Evolutionary conservation across 2,329 filamentous ascomycete genomes (phyloP).

Genomic region (Fusarium falciforme): DNA sequence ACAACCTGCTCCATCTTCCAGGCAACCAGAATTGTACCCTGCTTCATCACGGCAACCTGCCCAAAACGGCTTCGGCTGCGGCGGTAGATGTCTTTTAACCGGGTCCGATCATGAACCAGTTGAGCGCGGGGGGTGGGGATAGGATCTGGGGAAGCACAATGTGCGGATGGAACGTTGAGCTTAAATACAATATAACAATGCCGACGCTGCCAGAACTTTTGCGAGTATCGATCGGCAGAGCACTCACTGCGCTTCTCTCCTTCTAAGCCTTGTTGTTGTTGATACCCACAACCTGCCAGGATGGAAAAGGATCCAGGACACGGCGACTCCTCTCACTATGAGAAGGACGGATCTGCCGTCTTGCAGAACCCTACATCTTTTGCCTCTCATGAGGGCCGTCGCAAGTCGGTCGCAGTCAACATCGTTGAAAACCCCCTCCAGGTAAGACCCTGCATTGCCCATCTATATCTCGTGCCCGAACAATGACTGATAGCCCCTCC

Average conservation of each 20-base stretch:
- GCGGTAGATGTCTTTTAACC: neutral
- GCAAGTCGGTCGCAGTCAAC: neutral
- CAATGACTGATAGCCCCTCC: neutral
- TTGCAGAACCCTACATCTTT: neutral
- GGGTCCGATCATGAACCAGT: neutral
- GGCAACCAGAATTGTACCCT: conserved; percentile 1
- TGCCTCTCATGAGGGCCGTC: neutral
- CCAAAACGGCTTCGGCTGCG: neutral
- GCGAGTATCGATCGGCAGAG: neutral
- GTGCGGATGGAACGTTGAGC: neutral
- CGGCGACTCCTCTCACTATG: neutral
- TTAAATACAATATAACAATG: neutral
- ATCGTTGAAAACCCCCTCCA: neutral
- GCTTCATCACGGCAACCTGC: neutral
- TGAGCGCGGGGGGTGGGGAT: neutral
- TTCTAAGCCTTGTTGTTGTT: neutral
- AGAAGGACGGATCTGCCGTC: neutral
- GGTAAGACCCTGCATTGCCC: neutral
- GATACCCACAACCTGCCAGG: neutral
- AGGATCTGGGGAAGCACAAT: neutral
- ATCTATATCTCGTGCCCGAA: neutral
- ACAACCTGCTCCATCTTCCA: neutral
- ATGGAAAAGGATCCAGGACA: conserved; percentile 1
- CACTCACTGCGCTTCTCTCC: neutral
- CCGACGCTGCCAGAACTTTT: neutral